A percentile compares a stretch with the other conserved stretches of the same genome.
Evolutionary conservation across 2,329 filamentous ascomycete species (phyloP).

Genomic region (Westerdykella ornata): DNA sequence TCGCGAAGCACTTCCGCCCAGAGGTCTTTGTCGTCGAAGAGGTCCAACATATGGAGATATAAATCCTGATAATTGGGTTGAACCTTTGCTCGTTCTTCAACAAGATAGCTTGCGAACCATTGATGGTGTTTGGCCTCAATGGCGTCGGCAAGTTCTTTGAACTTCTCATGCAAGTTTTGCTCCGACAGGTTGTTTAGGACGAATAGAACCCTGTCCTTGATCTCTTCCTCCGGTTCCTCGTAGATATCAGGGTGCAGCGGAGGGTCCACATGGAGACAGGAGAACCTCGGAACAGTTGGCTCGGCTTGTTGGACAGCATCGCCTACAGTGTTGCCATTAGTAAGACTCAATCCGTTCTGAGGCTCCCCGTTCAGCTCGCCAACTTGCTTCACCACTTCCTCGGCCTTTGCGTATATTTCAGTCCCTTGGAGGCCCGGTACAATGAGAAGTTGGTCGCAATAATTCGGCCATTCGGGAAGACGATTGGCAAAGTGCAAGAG

Average conservation of each 20-base stretch:
- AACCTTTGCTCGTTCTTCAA: slow-evolving; percentile 93
- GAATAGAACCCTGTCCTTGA: slow-evolving; percentile 90
- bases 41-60: slow-evolving; percentile 80
- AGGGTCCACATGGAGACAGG: slow-evolving; percentile 69
- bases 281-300: slow-evolving; percentile 63
- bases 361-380: slow-evolving; percentile 49
- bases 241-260: slow-evolving; percentile 58
- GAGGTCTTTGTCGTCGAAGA: slow-evolving; percentile 70
- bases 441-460: slow-evolving; percentile 77
- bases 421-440: slow-evolving; percentile 78
- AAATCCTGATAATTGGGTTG: slow-evolving; percentile 94
- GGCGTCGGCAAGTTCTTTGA: slow-evolving; percentile 70
- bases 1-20: slow-evolving; percentile 89
- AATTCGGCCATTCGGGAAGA: slow-evolving; percentile 89
- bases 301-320: slow-evolving; percentile 52
- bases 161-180: slow-evolving; percentile 77
- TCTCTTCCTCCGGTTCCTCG: slow-evolving; percentile 75
- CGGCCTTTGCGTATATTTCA: slow-evolving; percentile 73
- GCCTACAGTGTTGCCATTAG: slow-evolving; percentile 63
- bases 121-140: slow-evolving; percentile 78
- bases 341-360: slow-evolving; percentile 46
- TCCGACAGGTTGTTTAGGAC: slow-evolving; percentile 95
- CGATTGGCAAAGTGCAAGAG: slow-evolving; percentile 79
- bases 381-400: slow-evolving; percentile 68
- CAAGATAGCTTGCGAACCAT: slow-evolving; percentile 93